Evolutionary conservation across 176 grass and related monocot species (phyloP).

Genomic region (Puya raimondii): DNA sequence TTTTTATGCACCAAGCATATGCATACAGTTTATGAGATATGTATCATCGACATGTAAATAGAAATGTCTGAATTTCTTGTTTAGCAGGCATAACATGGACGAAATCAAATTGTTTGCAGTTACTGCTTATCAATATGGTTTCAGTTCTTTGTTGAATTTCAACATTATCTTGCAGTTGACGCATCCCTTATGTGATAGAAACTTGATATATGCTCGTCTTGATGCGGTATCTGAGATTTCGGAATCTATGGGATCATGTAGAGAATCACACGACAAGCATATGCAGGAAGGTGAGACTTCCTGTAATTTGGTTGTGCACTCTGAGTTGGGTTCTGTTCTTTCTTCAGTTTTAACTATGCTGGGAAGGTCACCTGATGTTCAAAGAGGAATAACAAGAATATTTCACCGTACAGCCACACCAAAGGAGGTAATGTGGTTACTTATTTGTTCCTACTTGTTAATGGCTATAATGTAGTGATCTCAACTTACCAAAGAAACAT

Average conservation of each 20-base stretch:
- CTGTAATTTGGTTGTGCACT: conserved; percentile 20
- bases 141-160: conserved; percentile 20
- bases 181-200: conserved; percentile 68
- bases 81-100: not conserved
- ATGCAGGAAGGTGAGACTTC: conserved; percentile 17
- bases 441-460: conserved; percentile 14
- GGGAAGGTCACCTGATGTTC: conserved; percentile 68
- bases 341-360: conserved; percentile 62
- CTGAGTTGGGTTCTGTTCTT: conserved; percentile 56
- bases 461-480: not conserved
- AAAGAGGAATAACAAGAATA: conserved; percentile 90
- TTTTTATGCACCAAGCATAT: not conserved
- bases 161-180: conserved; percentile 51
- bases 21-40: not conserved
- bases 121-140: not conserved
- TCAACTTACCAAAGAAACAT: not conserved
- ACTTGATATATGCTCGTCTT: conserved; percentile 74
- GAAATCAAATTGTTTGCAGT: not conserved
- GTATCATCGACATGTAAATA: not conserved
- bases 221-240: conserved; percentile 82
- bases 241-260: conserved; percentile 57
- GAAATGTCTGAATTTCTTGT: not conserved
- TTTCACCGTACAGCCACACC: conserved; percentile 75
- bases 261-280: conserved; percentile 24
- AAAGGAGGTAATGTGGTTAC: conserved; percentile 41